A percentile compares a stretch with the other conserved stretches of the same genome.
These are phyloP conservation scores for Pachyrhizus erosus DNA, from an alignment of 306 rosid species.

Conservation along the genomic window DNA sequence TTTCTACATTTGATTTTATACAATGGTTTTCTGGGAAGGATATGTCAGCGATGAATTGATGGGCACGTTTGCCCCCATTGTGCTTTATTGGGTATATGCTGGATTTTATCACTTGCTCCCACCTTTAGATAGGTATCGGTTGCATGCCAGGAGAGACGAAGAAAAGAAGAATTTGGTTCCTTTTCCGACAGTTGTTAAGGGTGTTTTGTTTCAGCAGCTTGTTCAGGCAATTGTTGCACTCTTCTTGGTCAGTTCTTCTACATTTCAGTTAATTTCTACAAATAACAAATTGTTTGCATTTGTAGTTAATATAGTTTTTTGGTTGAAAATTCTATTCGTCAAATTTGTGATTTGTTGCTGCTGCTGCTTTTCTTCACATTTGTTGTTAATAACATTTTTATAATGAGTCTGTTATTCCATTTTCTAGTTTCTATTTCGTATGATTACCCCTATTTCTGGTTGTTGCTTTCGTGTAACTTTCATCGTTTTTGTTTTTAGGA, in stretches of 20 bases:
- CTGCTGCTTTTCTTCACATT: background rate
- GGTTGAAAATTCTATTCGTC: background rate
- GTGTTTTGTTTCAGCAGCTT: constrained; percentile 88
- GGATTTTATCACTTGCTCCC: constrained; percentile 79
- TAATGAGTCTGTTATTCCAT: constrained; percentile 4
- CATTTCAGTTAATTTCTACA: constrained; percentile 24
- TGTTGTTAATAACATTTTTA: background rate
- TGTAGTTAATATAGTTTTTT: constrained; percentile 6
- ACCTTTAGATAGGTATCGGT: constrained; percentile 68
- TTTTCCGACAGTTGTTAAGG: constrained; percentile 68
- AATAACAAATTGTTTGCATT: background rate
- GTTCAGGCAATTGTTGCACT: constrained; percentile 90
- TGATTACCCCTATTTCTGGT: background rate
- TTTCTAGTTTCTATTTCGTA: background rate
- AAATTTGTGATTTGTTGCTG: background rate
- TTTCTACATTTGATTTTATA: background rate
- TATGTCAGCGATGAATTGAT: constrained; percentile 84
- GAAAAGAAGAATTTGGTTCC: constrained; percentile 74
- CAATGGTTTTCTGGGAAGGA: constrained; percentile 82
- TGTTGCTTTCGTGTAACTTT: constrained; percentile 6
- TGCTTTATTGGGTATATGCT: constrained; percentile 87
- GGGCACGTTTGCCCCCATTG: constrained; percentile 92
- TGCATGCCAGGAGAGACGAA: constrained; percentile 76
- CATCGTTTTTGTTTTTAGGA: background rate
- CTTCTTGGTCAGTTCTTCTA: constrained; percentile 58